Evolutionary conservation across 345 rosid genomes (phyloP).

Genomic region (Syzygium oleosum): DNA sequence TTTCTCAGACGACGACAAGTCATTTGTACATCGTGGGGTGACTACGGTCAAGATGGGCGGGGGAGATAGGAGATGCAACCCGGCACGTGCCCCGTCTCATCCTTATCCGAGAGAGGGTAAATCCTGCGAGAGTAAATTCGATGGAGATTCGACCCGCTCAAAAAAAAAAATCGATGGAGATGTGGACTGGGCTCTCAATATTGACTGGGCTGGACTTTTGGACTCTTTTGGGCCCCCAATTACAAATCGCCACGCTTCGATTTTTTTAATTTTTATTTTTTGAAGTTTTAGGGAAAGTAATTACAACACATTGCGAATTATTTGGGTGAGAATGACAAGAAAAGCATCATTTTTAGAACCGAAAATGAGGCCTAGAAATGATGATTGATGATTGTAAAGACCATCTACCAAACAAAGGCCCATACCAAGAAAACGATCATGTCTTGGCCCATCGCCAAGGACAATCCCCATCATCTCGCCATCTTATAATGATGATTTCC

Average conservation of each 20-base stretch:
- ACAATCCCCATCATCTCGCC: neutral
- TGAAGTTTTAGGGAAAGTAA: too few species aligned
- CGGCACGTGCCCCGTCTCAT: too few species aligned
- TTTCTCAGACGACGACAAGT: neutral
- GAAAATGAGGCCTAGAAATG: neutral
- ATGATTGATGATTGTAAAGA: neutral
- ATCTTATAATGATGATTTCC: neutral
- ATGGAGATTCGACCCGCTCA: neutral
- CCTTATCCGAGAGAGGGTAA: neutral
- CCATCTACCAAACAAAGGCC: neutral
- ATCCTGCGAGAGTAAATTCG: neutral
- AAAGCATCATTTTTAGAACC: neutral
- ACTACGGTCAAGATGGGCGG: fast-evolving
- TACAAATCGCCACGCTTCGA: neutral
- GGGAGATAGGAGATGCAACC: neutral
- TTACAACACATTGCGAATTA: neutral
- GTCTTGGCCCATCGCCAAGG: neutral
- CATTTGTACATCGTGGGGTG: neutral
- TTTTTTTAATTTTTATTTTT: neutral
- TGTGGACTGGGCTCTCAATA: neutral
- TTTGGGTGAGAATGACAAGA: neutral
- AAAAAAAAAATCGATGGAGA: neutral
- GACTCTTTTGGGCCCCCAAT: neutral
- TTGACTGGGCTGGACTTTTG: neutral
- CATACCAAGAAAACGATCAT: neutral